A percentile compares a stretch with the other conserved stretches of the same genome.
Conservation (phyloP, 441 rosid species). For the Flueggea neowawraea region DNA sequence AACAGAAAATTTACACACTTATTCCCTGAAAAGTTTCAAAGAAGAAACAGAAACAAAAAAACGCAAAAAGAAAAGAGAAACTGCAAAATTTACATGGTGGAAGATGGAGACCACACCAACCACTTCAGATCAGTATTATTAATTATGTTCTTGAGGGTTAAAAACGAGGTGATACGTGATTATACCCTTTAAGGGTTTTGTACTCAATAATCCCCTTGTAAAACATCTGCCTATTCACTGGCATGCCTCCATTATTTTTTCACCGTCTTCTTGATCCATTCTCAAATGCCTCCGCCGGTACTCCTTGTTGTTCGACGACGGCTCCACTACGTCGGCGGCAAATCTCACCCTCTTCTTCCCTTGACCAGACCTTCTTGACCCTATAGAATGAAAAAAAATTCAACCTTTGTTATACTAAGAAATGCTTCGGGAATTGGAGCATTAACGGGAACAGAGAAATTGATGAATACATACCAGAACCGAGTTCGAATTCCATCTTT, state of each 20-base stretch:
- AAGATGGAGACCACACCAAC: too few species aligned
- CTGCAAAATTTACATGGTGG: too few species aligned
- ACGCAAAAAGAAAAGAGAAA: too few species aligned
- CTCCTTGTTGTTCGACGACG: constrained; percentile 54
- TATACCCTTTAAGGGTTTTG: constrained; percentile 17
- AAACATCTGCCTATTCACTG: constrained; percentile 39
- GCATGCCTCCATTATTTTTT: constrained; percentile 20
- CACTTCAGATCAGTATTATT: neutral
- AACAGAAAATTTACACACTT: too few species aligned
- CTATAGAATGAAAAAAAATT: constrained; percentile 9
- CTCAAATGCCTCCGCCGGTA: constrained; percentile 36
- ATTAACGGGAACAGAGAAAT: neutral
- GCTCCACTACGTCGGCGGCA: constrained; percentile 68
- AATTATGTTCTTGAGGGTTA: neutral
- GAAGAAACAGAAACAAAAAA: too few species aligned
- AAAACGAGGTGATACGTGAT: constrained; percentile 1
- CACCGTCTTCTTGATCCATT: neutral
- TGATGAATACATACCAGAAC: constrained; percentile 17
- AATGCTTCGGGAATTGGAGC: neutral
- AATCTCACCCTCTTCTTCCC: constrained; percentile 66
- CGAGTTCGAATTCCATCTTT: constrained; percentile 56
- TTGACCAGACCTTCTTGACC: constrained; percentile 21
- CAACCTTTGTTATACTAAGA: neutral
- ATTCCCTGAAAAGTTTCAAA: too few species aligned
- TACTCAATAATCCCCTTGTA: constrained; percentile 31